Evolutionary conservation across 1,284 basidiomycete species (phyloP).

Genomic region (Sporisorium exsertum): DNA sequence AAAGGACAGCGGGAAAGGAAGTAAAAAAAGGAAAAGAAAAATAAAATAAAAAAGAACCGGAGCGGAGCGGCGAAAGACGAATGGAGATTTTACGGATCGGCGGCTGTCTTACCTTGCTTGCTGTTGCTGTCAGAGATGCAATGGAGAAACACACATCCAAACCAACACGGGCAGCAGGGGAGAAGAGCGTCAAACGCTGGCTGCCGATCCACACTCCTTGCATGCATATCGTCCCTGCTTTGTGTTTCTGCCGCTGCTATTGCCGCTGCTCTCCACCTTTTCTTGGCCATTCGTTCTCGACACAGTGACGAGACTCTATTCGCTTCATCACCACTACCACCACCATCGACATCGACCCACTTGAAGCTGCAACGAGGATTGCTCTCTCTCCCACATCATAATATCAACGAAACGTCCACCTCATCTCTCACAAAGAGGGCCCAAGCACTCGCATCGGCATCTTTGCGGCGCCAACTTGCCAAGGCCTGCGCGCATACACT

Average conservation of each 20-base stretch:
- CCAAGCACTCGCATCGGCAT: constrained; percentile 2
- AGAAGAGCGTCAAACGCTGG: background rate
- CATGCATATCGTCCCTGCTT: background rate
- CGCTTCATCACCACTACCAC: background rate
- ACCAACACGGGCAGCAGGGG: too few relatives aligned
- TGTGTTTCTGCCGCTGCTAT: background rate
- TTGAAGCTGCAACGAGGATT: background rate
- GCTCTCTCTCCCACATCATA: background rate
- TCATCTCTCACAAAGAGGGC: background rate
- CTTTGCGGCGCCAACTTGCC: background rate
- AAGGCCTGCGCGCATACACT: background rate
- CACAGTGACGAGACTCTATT: background rate
- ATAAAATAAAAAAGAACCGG: too few relatives aligned
- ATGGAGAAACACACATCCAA: background rate
- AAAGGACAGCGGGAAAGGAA: too few relatives aligned
- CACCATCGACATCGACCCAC: background rate
- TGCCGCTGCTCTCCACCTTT: background rate
- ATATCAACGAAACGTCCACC: background rate
- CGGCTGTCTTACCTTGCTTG: background rate
- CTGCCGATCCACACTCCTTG: background rate
- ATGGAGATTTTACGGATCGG: background rate
- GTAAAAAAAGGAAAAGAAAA: too few relatives aligned
- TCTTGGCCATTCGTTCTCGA: background rate
- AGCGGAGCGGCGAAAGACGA: too few relatives aligned
- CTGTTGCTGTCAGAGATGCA: background rate